phyloP scores from a whole-genome alignment of 169 alveolate species.

The Cryptosporidium bovis region DNA sequence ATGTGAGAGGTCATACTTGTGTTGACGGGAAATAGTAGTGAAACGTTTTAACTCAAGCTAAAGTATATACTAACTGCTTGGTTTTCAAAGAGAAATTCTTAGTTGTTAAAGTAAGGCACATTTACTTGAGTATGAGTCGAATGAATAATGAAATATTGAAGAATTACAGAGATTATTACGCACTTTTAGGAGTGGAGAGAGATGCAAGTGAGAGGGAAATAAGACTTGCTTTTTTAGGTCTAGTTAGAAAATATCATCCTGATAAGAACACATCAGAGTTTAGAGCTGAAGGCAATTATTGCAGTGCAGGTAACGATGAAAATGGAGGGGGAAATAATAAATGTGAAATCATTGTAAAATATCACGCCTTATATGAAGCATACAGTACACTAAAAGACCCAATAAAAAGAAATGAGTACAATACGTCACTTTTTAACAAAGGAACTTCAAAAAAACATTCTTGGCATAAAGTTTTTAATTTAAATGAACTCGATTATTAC shows the following conservation, averaged over 20 bases:
- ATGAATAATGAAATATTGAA: neutral
- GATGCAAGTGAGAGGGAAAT: constrained; percentile 70
- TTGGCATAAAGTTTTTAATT: constrained; percentile 47
- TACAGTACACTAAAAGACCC: constrained; percentile 50
- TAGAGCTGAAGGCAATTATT: neutral
- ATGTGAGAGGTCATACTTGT: too few relatives aligned
- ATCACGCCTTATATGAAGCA: constrained; percentile 70
- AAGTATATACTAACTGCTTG: too few relatives aligned
- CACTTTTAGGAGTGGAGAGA: constrained; percentile 26
- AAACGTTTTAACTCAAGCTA: too few relatives aligned
- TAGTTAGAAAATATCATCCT: constrained; percentile 47
- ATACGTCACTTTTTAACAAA: constrained; percentile 9
- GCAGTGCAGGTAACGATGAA: neutral
- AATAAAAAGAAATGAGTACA: constrained; percentile 53
- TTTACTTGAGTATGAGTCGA: neutral
- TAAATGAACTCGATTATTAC: constrained; percentile 25
- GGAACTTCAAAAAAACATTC: neutral
- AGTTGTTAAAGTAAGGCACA: too few relatives aligned
- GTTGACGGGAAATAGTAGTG: too few relatives aligned
- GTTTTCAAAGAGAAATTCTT: too few relatives aligned
- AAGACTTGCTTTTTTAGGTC: constrained; percentile 53
- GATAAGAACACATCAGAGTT: constrained; percentile 43
- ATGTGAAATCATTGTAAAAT: constrained; percentile 12
- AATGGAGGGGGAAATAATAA: neutral
- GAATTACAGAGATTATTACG: constrained; percentile 12